phyloP scores from a whole-genome alignment of 306 rosid species.

The Rubus parviflorus region DNA sequence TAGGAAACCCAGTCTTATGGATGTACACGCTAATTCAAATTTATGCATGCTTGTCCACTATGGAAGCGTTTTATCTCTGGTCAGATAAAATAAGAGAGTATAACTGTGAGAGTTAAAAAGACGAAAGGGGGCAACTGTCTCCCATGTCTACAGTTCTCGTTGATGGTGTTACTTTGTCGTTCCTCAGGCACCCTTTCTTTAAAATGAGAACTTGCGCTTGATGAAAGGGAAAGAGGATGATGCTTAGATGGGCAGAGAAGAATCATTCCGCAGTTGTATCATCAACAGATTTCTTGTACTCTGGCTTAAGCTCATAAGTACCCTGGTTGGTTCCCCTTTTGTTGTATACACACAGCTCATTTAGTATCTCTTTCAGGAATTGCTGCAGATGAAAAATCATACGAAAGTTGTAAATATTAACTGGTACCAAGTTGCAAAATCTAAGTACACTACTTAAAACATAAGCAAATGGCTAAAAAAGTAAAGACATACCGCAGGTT shows the following conservation, averaged over 20 bases:
- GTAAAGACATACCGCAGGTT: constrained; percentile 71
- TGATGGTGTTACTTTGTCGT: constrained; percentile 1
- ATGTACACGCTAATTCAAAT: background rate
- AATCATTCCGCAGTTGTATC: constrained; percentile 62
- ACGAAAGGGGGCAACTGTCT: background rate
- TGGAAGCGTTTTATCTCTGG: background rate
- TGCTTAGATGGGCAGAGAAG: constrained; percentile 1
- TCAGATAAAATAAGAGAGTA: constrained; percentile 4
- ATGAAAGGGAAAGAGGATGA: constrained; percentile 6
- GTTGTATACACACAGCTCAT: constrained; percentile 91
- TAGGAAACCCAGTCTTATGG: background rate
- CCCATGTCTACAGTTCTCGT: background rate
- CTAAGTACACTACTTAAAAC: background rate
- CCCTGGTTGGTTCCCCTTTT: constrained; percentile 99
- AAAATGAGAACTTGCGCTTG: background rate
- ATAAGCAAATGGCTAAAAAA: constrained; percentile 9
- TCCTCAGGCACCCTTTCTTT: background rate
- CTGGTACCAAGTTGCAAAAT: background rate
- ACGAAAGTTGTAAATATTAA: constrained; percentile 1
- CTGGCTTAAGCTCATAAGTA: constrained; percentile 98
- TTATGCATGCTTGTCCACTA: background rate
- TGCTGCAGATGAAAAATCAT: constrained; percentile 60
- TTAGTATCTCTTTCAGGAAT: constrained; percentile 97
- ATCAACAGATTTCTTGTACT: constrained; percentile 92
- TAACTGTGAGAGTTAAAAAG: background rate